A percentile compares a stretch with the other conserved stretches of the same genome.
phyloP scores from a whole-genome alignment of 805 yeast species.

The Zygosaccharomyces kombuchaensis region DNA sequence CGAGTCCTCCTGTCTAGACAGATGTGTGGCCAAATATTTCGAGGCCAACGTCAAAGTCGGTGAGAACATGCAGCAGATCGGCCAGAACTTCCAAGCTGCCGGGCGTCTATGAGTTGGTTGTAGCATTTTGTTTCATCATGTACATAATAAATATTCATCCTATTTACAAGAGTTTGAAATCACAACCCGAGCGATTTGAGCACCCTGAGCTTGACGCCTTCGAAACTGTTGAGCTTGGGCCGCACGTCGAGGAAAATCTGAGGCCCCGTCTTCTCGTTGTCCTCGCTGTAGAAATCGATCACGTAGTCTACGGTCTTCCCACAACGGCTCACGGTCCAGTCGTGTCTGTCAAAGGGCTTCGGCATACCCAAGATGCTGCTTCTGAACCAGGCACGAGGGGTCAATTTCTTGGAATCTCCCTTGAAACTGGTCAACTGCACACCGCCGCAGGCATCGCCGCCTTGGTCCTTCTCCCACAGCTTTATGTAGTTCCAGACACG shows the following conservation, averaged over 20 bases:
- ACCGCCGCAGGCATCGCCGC: conserved; percentile 73
- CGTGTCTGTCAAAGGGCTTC: conserved; percentile 93
- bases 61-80: conserved; percentile 59
- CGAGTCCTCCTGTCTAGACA: conserved; percentile 85
- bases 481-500: conserved; percentile 82
- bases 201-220: conserved; percentile 72
- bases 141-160: conserved; percentile 9
- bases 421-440: conserved; percentile 78
- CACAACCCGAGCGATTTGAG: conserved; percentile 54
- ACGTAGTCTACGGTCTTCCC: conserved; percentile 84
- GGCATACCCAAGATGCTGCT: conserved; percentile 58
- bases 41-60: conserved; percentile 94
- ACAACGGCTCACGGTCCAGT: conserved; percentile 85
- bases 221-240: conserved; percentile 79
- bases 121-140: conserved; percentile 7
- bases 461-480: conserved; percentile 69
- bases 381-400: conserved; percentile 82
- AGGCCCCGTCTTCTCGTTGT: conserved; percentile 38
- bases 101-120: conserved; percentile 26
- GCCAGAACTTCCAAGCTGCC: conserved; percentile 39
- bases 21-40: conserved; percentile 93
- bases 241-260: conserved; percentile 82
- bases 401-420: conserved; percentile 79
- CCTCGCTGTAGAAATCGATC: conserved; percentile 73
- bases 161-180: conserved; percentile 3